Evolutionary conservation across 1,139 yeast species (phyloP), one percentile per base, ranked within the genome.

Genomic region (Wickerhamomyces sp.): DNA sequence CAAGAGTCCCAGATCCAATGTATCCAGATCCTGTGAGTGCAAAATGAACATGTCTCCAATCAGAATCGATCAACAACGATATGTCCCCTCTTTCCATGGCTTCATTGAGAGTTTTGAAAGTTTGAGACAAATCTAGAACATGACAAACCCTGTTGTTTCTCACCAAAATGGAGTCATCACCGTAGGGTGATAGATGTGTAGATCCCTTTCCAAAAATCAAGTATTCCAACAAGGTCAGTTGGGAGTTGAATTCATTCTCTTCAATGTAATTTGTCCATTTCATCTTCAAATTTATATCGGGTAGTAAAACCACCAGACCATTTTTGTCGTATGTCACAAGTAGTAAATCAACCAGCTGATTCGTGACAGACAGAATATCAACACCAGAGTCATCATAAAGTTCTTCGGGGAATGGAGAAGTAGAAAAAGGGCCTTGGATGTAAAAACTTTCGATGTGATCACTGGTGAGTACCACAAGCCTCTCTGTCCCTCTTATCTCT

Each of bases 401-500:
- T 2, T 46, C 45, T 4, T 45, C 45, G 2, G 54, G 81, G 42
- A 64, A 78, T 3, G 82, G 80, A 17, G 59, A 51, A 9, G 75
- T 58, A 1, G 62, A 44, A 35, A 72, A 61, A 1, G 84, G 81
- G 1, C 84, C 84, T 46, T 72, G 78, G 3, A 67, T 35, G 4
- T 33, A 16, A 23, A 31, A 33, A 5, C 23, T 26, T 1, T 33
- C 30, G 1, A 26, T 10, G 3, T 15, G 13, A 9, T 28, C 28
- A 4, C 40, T 23, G 3, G 33, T 6, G 9, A 48, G 27, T 1
- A 43, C 34, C 15, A 34, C 28, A 4, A 39, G 25, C 11, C 35
- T 35, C 2, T 31, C 12, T 2, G 31, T 14, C 2, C 26, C 36
- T 40, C 51, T 46, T 10, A 40, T 23, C 23, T 51, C 55, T 14